Base-by-base conservation (phyloP, 352 stramenopile genomes). In the Globisporangium parvum region DNA sequence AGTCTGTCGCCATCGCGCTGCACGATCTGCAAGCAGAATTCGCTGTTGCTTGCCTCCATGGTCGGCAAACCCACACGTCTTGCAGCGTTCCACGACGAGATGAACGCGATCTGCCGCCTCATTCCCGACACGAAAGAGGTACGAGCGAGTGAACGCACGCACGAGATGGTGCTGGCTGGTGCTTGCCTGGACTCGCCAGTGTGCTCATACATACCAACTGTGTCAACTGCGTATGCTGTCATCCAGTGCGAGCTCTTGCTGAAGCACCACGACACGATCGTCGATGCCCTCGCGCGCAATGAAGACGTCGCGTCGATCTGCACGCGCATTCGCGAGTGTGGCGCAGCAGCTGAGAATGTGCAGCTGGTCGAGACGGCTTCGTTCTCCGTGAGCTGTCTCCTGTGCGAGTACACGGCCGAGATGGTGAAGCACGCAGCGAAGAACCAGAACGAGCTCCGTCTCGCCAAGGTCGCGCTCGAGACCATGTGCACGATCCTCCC, bases 321-420 rank as follows among this genome's bases (percentile, higher is more conserved):
- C 48, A 65, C 59, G 2, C 66, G 69, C 21, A 79, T 88, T 47
- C 48, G 58, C 21, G 69, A 69, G 40, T 90, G 77, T 57, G 57
- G 48, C 6, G 12, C 55, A 21, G 6, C n/a, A 17, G 40, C 41
- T 5, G 44, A 59, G 11, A 31, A 28, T 10, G 31, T 8, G 31
- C 31, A 37, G 31, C 12, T 1, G 0, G 37, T 60, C 20, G 48
- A 77, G 14, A 49, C 57, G 11, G 51, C 71, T 40, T 68, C 67
- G 4, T 76, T 84, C 57, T 79, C 71, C 12, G 67, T 91, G 49
- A 63, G 79, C 39, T 94, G 84, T 51, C 54, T 94, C 23, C 74
- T 92, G 47, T 94, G 84, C 33, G 79, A 94, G 59, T 87, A 87
- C 69, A 89, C 77, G 31, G 84, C 71, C 1, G 77, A 88, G 40